Evolutionary conservation across 805 yeast species (phyloP).

Genomic region (Metschnikowia vanudenii): DNA sequence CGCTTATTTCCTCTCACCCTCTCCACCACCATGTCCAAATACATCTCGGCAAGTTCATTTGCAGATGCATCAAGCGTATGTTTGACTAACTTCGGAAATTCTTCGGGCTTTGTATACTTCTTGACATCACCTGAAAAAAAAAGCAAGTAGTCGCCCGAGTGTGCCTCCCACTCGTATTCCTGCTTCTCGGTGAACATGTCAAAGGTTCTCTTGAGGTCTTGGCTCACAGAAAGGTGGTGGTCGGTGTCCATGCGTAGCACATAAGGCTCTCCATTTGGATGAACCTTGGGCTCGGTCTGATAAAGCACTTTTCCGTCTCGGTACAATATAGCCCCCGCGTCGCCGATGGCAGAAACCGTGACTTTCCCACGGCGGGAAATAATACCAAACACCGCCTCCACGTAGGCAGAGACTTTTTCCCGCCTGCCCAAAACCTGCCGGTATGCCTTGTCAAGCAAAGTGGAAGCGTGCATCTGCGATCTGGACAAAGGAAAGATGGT

Average conservation of each 20-base stretch:
- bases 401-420: background rate
- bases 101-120: too few species aligned
- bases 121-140: too few species aligned
- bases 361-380: background rate
- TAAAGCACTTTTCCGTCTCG: background rate
- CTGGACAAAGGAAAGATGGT: background rate
- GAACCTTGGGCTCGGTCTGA: background rate
- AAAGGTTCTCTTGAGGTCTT: too few species aligned
- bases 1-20: too few species aligned
- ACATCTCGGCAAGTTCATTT: too few species aligned
- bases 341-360: conserved; percentile 2
- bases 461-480: background rate
- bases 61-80: too few species aligned
- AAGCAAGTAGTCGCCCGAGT: too few species aligned
- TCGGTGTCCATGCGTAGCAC: background rate
- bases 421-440: background rate
- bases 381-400: conserved; percentile 3
- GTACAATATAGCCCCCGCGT: background rate
- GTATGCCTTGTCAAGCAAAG: conserved; percentile 4
- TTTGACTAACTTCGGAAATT: too few species aligned
- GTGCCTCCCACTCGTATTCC: too few species aligned
- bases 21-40: too few species aligned
- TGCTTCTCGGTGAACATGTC: too few species aligned
- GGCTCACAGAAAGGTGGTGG: too few species aligned
- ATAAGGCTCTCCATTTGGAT: conserved; percentile 1